A percentile compares a stretch with the other conserved stretches of the same genome.
Evolutionary conservation across 139 green algal species (phyloP).

Genomic region (Chlamydomonas sp.): DNA sequence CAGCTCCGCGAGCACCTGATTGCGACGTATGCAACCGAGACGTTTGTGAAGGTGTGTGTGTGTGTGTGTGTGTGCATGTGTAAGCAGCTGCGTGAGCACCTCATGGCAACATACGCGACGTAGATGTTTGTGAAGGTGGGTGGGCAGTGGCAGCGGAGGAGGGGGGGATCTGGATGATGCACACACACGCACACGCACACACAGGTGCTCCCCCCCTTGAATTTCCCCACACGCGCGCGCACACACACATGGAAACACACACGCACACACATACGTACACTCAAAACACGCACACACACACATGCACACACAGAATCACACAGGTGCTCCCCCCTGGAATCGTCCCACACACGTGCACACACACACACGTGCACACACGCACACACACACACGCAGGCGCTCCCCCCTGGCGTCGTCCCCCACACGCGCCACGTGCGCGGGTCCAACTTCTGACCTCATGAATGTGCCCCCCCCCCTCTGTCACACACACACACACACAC

Average conservation of each 20-base stretch:
- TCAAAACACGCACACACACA: slow-evolving; percentile 2
- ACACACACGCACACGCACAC: no score
- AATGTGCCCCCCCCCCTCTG: no score
- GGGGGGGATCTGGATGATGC: no score
- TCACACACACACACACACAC: slow-evolving; percentile 6
- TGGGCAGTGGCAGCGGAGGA: no score
- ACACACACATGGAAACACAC: slow-evolving; percentile 87
- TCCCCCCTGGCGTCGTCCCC: slow-evolving; percentile 60
- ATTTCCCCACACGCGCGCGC: slow-evolving; percentile 80
- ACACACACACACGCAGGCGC: no score
- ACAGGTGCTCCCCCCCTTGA: no score
- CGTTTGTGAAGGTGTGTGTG: slow-evolving; percentile 57
- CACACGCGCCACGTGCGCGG: slow-evolving; percentile 89
- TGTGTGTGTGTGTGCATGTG: no score
- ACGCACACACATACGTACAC: slow-evolving; percentile 74
- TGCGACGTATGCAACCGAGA: slow-evolving; percentile 58
- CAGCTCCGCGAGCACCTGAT: slow-evolving; percentile 56
- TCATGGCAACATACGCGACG: slow-evolving; percentile 51
- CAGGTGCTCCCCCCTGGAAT: no score
- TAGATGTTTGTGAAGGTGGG: slow-evolving; percentile 71
- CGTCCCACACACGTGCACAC: no score
- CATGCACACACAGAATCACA: no score
- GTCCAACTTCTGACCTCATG: slow-evolving; percentile 83
- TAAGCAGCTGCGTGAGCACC: slow-evolving; percentile 53
- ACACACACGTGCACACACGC: no score